Percentiles rank a stretch among this genome's conserved stretches.
Conservation (phyloP, 2,329 filamentous ascomycete species). For the Diaporthe ilicicola region DNA sequence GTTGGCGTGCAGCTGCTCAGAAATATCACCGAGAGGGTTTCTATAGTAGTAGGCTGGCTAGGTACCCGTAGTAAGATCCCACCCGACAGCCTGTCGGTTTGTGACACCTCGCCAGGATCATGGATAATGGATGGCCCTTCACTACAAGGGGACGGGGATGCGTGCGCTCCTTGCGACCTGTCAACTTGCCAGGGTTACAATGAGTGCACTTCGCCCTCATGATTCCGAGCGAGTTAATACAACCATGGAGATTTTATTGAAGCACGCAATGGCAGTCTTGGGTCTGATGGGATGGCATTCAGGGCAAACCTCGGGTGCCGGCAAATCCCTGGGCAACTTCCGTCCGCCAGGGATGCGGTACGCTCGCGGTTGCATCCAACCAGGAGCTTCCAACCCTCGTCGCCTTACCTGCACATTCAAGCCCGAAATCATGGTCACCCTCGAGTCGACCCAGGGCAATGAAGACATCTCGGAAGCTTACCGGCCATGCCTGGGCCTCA, state of each 20-base stretch:
- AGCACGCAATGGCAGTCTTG: not conserved
- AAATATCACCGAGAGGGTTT: no score
- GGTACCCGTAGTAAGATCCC: not conserved
- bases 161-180: no score
- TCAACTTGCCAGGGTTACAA: not conserved
- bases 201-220: not conserved
- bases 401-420: constrained; percentile 44
- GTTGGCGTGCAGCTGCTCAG: not conserved
- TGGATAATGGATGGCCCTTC: no score
- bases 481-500: constrained; percentile 41
- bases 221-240: not conserved
- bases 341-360: not conserved
- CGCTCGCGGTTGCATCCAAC: not conserved
- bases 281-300: not conserved
- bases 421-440: constrained; percentile 41
- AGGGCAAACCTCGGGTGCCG: no score
- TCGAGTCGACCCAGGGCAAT: constrained; percentile 43
- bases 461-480: constrained; percentile 52
- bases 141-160: no score
- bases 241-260: not conserved
- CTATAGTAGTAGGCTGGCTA: no score
- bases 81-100: not conserved
- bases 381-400: constrained; percentile 38
- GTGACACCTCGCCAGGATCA: no score
- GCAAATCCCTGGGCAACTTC: no score